A percentile compares a stretch with the other conserved stretches of the same genome.
phyloP scores from a whole-genome alignment of 2,329 filamentous ascomycete species.

The Zarea fungicola region DNA sequence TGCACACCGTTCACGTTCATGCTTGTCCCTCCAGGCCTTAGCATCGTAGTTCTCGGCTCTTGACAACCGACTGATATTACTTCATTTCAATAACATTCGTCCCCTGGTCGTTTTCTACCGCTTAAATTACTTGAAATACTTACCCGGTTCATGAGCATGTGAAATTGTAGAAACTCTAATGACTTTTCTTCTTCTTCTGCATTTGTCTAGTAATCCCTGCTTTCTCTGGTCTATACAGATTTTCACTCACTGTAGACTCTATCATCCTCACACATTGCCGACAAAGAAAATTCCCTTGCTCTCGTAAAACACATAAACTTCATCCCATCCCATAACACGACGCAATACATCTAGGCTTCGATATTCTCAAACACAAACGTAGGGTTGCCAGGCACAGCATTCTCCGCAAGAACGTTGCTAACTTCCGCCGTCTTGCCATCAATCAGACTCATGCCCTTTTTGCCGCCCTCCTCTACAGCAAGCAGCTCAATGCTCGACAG shows the following conservation, averaged over 20 bases:
- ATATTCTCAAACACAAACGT: conserved; percentile 85
- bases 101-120: too few species aligned
- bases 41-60: too few species aligned
- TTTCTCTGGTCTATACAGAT: conserved; percentile 1
- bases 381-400: conserved; percentile 75
- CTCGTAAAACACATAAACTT: too few species aligned
- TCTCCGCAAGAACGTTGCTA: conserved; percentile 56
- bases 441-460: conserved; percentile 54
- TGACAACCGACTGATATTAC: too few species aligned
- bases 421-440: conserved; percentile 51
- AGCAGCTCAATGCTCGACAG: conserved; percentile 69
- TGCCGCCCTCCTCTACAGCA: conserved; percentile 63
- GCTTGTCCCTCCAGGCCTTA: too few species aligned
- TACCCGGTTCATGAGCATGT: too few species aligned
- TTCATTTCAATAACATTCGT: too few species aligned
- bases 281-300: neutral
- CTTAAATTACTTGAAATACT: too few species aligned
- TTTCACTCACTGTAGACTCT: neutral
- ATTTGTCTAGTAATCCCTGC: neutral
- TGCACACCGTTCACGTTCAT: too few species aligned
- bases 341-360: conserved; percentile 29
- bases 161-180: too few species aligned
- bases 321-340: neutral
- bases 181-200: neutral
- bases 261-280: neutral